Conservation (phyloP, 2,329 filamentous ascomycete genomes). For the Cladobotryum mycophilum region DNA sequence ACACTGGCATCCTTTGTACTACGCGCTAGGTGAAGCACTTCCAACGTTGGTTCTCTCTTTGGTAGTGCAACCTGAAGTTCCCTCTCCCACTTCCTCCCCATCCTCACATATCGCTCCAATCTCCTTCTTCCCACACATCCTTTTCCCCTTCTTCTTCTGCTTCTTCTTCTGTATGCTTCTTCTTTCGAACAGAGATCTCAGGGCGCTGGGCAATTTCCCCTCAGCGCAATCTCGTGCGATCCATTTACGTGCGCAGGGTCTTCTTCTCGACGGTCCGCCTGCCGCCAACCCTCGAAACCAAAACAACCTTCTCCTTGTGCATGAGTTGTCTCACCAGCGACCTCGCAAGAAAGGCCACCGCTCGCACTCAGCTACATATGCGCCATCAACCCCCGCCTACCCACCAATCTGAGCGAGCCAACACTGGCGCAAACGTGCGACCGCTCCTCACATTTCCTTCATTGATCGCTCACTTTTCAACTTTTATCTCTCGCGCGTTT, state of each 20-base stretch:
- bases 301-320: slow-evolving; percentile 2
- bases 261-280: no score
- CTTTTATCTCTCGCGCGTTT: not conserved
- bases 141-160: slow-evolving; percentile 3
- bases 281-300: no score
- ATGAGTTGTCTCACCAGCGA: not conserved
- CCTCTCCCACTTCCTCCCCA: not conserved
- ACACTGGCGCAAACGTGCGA: not conserved
- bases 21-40: not conserved
- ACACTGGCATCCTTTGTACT: no score
- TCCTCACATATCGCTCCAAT: not conserved
- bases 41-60: no score
- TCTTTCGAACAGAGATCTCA: not conserved
- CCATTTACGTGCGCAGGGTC: no score
- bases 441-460: not conserved
- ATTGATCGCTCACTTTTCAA: not conserved
- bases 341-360: not conserved
- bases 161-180: slow-evolving; percentile 11
- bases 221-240: no score
- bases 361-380: not conserved
- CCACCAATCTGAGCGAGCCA: not conserved
- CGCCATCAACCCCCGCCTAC: not conserved
- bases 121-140: slow-evolving; percentile 15
- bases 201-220: no score
- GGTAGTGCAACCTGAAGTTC: no score